phyloP scores from a whole-genome alignment of 805 yeast species.

The Candida krabiensis region DNA sequence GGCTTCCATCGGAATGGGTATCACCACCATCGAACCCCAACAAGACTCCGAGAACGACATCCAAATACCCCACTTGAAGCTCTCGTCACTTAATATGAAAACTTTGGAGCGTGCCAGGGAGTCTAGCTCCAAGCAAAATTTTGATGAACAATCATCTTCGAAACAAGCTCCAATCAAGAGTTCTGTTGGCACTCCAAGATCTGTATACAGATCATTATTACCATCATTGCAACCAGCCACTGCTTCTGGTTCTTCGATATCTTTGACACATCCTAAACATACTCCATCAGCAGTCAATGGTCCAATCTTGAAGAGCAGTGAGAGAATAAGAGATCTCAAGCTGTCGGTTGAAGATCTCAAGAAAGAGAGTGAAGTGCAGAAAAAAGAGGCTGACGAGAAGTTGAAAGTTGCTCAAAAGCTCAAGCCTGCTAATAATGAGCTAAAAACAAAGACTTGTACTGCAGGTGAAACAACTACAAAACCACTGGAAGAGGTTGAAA shows the following conservation, averaged over 20 bases:
- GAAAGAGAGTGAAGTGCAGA: neutral
- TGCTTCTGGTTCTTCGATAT: no score
- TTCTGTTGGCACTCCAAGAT: neutral
- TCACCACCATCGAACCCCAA: neutral
- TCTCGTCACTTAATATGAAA: neutral
- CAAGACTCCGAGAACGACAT: neutral
- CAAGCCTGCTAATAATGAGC: neutral
- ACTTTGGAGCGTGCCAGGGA: neutral
- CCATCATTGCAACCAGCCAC: neutral
- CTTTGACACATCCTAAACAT: no score
- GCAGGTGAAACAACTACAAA: neutral
- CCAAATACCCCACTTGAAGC: neutral
- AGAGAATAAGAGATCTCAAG: no score
- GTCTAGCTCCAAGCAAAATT: no score
- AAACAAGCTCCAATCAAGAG: no score
- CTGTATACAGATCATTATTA: neutral
- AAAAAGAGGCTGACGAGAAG: neutral
- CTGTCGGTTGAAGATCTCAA: no score
- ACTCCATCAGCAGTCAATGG: neutral
- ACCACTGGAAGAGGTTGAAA: neutral
- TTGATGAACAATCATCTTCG: neutral
- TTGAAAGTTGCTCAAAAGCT: neutral
- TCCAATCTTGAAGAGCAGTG: neutral
- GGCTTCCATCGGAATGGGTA: slow-evolving; percentile 2
- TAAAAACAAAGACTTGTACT: neutral